Percentiles rank a stretch among this genome's conserved stretches.
phyloP scores from a whole-genome alignment of 2,329 filamentous ascomycete species.

The Colletotrichum sansevieriae region DNA sequence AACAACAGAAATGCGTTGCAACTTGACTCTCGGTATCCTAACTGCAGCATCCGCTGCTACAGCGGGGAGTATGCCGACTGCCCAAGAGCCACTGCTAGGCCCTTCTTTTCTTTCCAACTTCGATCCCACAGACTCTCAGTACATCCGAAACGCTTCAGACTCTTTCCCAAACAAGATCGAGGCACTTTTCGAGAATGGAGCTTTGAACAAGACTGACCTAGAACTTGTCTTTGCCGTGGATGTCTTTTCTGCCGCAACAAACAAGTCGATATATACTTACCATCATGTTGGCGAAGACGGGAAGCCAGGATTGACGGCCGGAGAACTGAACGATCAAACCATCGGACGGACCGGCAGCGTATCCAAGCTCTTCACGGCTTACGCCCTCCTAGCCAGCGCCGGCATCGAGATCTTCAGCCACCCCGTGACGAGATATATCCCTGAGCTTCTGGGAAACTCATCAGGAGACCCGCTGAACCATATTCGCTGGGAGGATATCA shows the following conservation, averaged over 20 bases:
- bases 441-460: slow-evolving; percentile 43
- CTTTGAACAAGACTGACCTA: slow-evolving; percentile 17
- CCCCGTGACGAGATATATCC: slow-evolving; percentile 46
- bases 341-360: slow-evolving; percentile 53
- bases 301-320: neutral
- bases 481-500: slow-evolving; percentile 43
- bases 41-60: neutral
- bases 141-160: neutral
- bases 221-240: slow-evolving; percentile 41
- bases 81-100: slow-evolving; percentile 42
- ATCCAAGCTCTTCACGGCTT: slow-evolving; percentile 51
- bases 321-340: slow-evolving; percentile 49
- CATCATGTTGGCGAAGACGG: slow-evolving; percentile 25
- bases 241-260: slow-evolving; percentile 46
- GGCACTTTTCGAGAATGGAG: neutral
- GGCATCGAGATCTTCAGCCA: slow-evolving; percentile 44
- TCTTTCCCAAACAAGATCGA: neutral
- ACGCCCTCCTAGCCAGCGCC: slow-evolving; percentile 44
- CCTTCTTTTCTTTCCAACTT: slow-evolving; percentile 44
- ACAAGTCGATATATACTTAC: slow-evolving; percentile 45
- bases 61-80: neutral
- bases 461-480: slow-evolving; percentile 21
- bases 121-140: neutral
- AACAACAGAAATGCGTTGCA: neutral
- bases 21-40: neutral